Conservation (phyloP, 768 basidiomycete species). For the Gymnopilus dilepis region DNA sequence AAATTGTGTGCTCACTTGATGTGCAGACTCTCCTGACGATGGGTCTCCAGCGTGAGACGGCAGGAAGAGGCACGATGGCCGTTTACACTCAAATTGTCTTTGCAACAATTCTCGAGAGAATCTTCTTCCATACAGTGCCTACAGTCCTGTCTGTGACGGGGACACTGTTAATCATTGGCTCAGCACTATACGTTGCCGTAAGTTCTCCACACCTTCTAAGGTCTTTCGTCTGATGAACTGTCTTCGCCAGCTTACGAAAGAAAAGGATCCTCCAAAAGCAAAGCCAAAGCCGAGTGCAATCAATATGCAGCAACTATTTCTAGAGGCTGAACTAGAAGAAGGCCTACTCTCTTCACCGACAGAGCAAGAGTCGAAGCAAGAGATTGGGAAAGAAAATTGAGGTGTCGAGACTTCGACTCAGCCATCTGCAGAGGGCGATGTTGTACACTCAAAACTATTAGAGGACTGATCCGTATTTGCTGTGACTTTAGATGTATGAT, state of each 20-base stretch:
- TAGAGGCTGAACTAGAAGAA: background rate
- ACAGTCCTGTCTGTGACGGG: conserved; percentile 66
- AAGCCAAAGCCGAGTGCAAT: background rate
- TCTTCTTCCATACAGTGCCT: conserved; percentile 67
- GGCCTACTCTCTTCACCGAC: background rate
- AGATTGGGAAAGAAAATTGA: background rate
- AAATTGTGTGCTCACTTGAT: background rate
- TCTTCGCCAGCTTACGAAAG: conserved; percentile 20
- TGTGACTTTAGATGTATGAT: background rate
- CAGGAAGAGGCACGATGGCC: conserved; percentile 54
- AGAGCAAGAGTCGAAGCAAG: background rate
- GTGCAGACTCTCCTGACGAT: conserved; percentile 48
- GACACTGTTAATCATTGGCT: conserved; percentile 63
- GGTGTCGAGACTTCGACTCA: background rate
- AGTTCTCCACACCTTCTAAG: conserved; percentile 23
- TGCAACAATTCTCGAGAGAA: conserved; percentile 63
- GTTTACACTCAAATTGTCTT: conserved; percentile 69
- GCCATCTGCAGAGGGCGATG: background rate
- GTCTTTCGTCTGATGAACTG: background rate
- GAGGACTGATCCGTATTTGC: background rate
- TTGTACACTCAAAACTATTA: background rate
- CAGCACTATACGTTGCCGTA: conserved; percentile 72
- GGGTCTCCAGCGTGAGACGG: conserved; percentile 32
- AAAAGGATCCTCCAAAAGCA: conserved; percentile 10
- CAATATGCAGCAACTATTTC: background rate